Evolutionary conservation across 257 asterid genomes (phyloP).

Genomic region (Solanum sitiens): DNA sequence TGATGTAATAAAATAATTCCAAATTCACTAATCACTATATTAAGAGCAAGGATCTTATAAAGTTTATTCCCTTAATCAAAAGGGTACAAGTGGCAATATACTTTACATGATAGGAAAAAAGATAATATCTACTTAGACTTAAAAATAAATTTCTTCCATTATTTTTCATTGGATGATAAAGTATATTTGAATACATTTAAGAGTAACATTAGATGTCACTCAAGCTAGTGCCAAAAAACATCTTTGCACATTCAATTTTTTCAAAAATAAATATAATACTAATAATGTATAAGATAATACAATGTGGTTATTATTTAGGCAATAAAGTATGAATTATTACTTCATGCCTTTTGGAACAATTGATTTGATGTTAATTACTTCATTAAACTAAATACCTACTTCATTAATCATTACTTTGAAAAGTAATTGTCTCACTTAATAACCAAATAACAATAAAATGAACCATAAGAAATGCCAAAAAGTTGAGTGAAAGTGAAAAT

Average conservation of each 20-base stretch:
- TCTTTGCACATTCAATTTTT: background rate
- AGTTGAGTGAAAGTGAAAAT: background rate
- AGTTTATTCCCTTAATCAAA: background rate
- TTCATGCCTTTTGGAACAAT: background rate
- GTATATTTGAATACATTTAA: background rate
- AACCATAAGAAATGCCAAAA: background rate
- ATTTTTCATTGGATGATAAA: background rate
- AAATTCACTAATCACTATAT: background rate
- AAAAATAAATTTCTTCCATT: background rate
- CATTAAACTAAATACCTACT: background rate
- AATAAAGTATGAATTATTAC: background rate
- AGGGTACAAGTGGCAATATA: background rate
- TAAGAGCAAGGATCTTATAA: background rate
- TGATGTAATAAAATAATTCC: background rate
- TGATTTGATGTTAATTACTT: background rate
- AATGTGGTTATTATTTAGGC: background rate
- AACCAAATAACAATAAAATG: background rate
- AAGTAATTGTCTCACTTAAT: background rate
- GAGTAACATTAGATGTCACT: background rate
- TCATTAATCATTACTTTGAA: background rate
- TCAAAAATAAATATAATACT: background rate
- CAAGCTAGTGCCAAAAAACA: background rate
- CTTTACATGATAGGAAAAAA: background rate
- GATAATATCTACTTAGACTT: background rate
- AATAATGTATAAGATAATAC: background rate